phyloP scores from a whole-genome alignment of 129 eudicot genomes.

The Logfia minima region DNA sequence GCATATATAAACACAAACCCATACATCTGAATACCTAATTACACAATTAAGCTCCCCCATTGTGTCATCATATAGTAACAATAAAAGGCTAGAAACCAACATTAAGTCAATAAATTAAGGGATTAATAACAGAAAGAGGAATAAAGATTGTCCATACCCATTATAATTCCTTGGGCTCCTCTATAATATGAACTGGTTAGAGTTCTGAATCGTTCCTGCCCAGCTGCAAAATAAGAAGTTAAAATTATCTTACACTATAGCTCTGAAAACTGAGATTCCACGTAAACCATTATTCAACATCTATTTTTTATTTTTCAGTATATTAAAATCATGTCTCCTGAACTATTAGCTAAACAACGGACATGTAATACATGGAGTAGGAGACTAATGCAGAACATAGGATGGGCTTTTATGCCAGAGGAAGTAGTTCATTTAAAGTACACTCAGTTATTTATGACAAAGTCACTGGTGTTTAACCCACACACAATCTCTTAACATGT shows the following conservation, averaged over 20 bases:
- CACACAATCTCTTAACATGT: not conserved
- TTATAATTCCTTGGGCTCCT: constrained; percentile 95
- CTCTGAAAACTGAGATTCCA: not conserved
- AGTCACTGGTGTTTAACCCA: not conserved
- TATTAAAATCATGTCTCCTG: constrained; percentile 8
- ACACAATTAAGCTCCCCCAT: not conserved
- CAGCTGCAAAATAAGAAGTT: constrained; percentile 58
- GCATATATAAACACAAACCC: not conserved
- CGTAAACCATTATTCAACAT: constrained; percentile 1
- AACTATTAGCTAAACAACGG: no score
- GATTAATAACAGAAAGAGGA: constrained; percentile 3
- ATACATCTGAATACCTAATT: not conserved
- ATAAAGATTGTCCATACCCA: constrained; percentile 58
- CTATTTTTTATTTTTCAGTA: not conserved
- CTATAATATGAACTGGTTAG: constrained; percentile 92
- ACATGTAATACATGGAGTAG: no score
- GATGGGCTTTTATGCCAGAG: not conserved
- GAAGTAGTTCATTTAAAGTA: not conserved
- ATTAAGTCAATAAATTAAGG: not conserved
- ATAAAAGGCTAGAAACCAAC: constrained; percentile 2
- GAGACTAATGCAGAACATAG: no score
- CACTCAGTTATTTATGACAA: not conserved
- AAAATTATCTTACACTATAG: not conserved
- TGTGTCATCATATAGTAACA: not conserved
- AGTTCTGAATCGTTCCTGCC: constrained; percentile 95